Base-by-base conservation (phyloP, 2,329 filamentous ascomycete species). In the Plenodomus biglobosus region DNA sequence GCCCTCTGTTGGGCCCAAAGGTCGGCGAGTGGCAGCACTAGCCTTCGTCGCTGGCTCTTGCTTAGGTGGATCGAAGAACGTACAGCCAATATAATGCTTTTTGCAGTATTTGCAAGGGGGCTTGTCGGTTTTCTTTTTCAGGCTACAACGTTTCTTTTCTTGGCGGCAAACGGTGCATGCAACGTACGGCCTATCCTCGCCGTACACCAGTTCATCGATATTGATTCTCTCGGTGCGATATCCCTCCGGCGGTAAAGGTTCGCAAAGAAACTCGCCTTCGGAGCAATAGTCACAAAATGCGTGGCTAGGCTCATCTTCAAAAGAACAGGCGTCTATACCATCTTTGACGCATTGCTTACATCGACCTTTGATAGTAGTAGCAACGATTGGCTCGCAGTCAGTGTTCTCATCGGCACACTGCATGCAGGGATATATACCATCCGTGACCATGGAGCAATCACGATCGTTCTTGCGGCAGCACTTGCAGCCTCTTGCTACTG, bases 71-170 rank as follows among this genome's bases (percentile, higher is more conserved):
- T 63, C 58, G 24, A 59, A 56, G 44, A 73, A 73, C 0, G 56
- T 67, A 44, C 70, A 73, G 3, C 56, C 59, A 2, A 63, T 51
- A 8, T 53, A 50, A 7, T 53, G 36, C 32, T 63, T 61, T 30
- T 56, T 55, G 52, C 70, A 73, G 3, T 52, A 41, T 15, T 59
- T 69, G 56, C 71, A 73, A 2, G 71, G 70, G 0, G 66, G 64
- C 20, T 58, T 59, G 20, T 64, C 56, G 0, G 35, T 40, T 44
- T 60, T 68, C 21, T 44, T 55, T 34, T 65, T 70, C 1, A 71
- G 44, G 6, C 65, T 70, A 43, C 71, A 74, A 15, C 51, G 48
- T 46, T 61, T 66, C 21, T 62, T 67, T 4, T 50, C 51, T 3
- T 40, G 38, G 6, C 66, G 64, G 30, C 71, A 73, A 8, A 55